phyloP scores from a whole-genome alignment of 257 asterid species.

The Solanum pimpinellifolium region DNA sequence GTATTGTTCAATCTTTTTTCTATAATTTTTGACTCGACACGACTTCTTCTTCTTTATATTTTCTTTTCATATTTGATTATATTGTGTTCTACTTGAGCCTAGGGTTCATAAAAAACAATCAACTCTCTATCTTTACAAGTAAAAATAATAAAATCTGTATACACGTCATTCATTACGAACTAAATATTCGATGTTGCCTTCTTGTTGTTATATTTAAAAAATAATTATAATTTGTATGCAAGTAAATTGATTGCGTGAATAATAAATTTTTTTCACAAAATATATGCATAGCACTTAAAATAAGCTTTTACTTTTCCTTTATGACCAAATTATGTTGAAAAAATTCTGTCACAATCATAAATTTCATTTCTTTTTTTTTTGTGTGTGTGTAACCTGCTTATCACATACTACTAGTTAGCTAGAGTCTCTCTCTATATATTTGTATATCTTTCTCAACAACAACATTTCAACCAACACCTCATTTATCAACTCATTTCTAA shows the following conservation, averaged over 20 bases:
- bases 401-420: background rate
- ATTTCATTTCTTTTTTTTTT: background rate
- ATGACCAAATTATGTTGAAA: background rate
- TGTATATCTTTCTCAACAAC: background rate
- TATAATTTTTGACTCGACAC: background rate
- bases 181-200: background rate
- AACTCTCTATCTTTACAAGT: background rate
- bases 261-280: background rate
- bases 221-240: background rate
- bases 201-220: background rate
- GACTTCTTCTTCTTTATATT: background rate
- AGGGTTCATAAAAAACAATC: background rate
- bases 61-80: background rate
- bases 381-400: background rate
- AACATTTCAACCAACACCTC: conserved; percentile 5
- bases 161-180: fast-evolving
- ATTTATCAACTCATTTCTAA: background rate
- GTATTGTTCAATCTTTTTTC: background rate
- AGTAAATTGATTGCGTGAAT: background rate
- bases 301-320: background rate
- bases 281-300: too few species aligned
- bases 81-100: background rate
- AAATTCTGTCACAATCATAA: background rate
- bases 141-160: too few species aligned
- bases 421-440: background rate